A percentile compares a stretch with the other conserved stretches of the same genome.
Evolutionary conservation across 768 basidiomycete species (phyloP).

Genomic region (Lactarius deliciosus): DNA sequence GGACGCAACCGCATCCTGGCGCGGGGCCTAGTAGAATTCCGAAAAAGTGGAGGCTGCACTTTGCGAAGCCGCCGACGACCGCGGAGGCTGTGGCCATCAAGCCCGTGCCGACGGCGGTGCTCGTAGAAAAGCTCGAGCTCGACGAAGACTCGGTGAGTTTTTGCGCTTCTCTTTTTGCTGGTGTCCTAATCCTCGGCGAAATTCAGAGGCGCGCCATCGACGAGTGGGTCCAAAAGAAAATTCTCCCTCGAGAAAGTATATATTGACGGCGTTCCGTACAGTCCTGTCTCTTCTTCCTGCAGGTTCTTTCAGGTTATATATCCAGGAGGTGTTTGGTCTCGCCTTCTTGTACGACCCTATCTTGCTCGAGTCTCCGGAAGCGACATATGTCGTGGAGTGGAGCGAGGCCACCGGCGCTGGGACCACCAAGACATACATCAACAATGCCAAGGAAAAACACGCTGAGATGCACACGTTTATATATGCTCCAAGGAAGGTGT

Average conservation of each 20-base stretch:
- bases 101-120: conserved; percentile 35
- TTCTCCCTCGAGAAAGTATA: neutral
- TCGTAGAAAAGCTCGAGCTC: conserved; percentile 37
- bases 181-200: conserved; percentile 4
- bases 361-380: conserved; percentile 47
- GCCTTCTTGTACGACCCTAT: conserved; percentile 59
- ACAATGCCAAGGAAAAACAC: conserved; percentile 27
- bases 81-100: conserved; percentile 34
- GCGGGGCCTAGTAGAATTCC: conserved; percentile 16
- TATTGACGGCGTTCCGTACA: neutral
- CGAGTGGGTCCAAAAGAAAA: neutral
- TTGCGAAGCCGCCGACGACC: conserved; percentile 40
- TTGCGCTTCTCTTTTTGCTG: neutral
- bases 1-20: neutral
- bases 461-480: conserved; percentile 51
- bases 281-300: conserved; percentile 20
- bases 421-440: conserved; percentile 39
- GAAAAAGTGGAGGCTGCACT: conserved; percentile 45
- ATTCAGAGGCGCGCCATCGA: conserved; percentile 35
- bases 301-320: conserved; percentile 41
- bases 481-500: conserved; percentile 47
- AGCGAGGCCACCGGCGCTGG: conserved; percentile 40
- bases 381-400: conserved; percentile 55
- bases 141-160: conserved; percentile 45
- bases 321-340: conserved; percentile 41